phyloP scores from a whole-genome alignment of 108 stramenopile genomes.

The Conticribra guillardii region DNA sequence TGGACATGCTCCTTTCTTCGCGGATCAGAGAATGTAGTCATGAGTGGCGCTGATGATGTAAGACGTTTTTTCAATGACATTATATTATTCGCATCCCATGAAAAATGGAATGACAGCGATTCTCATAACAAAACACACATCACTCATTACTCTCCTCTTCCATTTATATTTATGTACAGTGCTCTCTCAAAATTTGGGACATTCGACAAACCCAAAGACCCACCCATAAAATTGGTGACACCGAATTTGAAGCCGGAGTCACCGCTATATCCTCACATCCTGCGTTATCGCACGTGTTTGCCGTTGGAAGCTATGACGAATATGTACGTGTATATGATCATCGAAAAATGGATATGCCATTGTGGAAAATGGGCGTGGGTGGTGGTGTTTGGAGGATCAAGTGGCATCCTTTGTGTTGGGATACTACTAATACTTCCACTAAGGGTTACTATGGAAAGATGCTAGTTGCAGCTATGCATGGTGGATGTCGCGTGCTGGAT shows the following conservation, averaged over 20 bases:
- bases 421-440: constrained; percentile 9
- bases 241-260: constrained; percentile 81
- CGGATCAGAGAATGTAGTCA: constrained; percentile 39
- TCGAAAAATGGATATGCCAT: constrained; percentile 42
- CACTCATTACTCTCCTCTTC: not conserved
- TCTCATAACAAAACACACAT: too few species aligned
- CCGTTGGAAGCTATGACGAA: constrained; percentile 85
- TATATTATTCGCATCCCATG: too few species aligned
- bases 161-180: constrained; percentile 18
- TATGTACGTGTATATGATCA: constrained; percentile 71
- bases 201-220: constrained; percentile 39
- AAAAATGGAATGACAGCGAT: too few species aligned
- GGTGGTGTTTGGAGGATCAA: constrained; percentile 90
- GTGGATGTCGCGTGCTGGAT: constrained; percentile 73
- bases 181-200: constrained; percentile 74
- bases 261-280: constrained; percentile 82
- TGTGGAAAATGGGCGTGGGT: constrained; percentile 48
- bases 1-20: constrained; percentile 69
- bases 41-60: constrained; percentile 57
- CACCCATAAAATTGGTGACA: constrained; percentile 41
- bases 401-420: constrained; percentile 72
- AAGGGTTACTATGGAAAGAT: constrained; percentile 28
- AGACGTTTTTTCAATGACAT: constrained; percentile 11
- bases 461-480: constrained; percentile 88
- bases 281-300: constrained; percentile 52